phyloP scores from a whole-genome alignment of 352 stramenopile species.

The Saprolegnia diclina region DNA sequence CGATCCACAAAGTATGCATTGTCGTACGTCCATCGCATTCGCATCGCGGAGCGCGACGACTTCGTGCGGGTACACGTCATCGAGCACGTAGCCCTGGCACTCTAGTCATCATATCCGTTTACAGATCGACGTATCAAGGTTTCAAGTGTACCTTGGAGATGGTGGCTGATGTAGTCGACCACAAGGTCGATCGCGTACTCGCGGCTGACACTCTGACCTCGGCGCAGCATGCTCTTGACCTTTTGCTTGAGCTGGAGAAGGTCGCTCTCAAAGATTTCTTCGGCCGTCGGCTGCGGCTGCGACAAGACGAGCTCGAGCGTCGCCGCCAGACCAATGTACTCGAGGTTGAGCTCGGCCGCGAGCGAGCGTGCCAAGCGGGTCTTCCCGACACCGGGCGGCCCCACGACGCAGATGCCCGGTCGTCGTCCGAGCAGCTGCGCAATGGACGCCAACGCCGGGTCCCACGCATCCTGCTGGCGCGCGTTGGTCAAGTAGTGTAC shows the following conservation, averaged over 20 bases:
- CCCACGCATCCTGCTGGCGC: neutral
- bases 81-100: constrained; percentile 7
- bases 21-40: neutral
- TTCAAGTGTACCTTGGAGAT: neutral
- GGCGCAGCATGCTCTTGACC: neutral
- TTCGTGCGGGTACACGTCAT: constrained; percentile 18
- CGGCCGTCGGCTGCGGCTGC: neutral
- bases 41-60: neutral
- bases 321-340: constrained; percentile 1
- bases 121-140: neutral
- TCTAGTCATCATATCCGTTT: neutral
- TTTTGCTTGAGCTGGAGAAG: neutral
- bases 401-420: constrained; percentile 20
- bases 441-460: constrained; percentile 8
- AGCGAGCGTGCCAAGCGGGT: constrained; percentile 2
- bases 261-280: neutral
- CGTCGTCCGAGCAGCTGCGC: neutral
- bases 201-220: neutral
- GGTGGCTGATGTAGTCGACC: neutral
- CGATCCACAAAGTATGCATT: neutral
- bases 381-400: constrained; percentile 12
- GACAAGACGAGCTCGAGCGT: neutral
- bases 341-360: neutral
- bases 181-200: neutral
- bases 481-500: constrained; percentile 9